Percentiles rank a stretch among this genome's conserved stretches.
Conservation (phyloP, 805 yeast genomes). For the Alloascoidea africana region DNA sequence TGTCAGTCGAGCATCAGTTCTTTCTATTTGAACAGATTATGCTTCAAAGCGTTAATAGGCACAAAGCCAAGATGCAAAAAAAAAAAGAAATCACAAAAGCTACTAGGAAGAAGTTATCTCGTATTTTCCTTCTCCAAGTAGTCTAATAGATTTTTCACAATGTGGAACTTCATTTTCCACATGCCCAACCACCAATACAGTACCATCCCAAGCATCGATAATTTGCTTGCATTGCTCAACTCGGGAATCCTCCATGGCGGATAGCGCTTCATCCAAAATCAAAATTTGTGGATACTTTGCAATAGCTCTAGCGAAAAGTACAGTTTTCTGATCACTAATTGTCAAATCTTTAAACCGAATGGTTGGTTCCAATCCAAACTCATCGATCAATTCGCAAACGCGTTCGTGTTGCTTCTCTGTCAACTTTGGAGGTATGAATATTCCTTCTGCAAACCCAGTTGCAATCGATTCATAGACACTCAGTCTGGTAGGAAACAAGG, state of each 20-base stretch:
- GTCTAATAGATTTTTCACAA: slow-evolving; percentile 36
- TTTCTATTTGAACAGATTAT: too few species aligned
- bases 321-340: slow-evolving; percentile 65
- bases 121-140: slow-evolving; percentile 13
- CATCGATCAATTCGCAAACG: slow-evolving; percentile 29
- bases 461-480: slow-evolving; percentile 42
- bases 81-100: too few species aligned
- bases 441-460: slow-evolving; percentile 67
- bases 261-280: slow-evolving; percentile 83
- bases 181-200: slow-evolving; percentile 74
- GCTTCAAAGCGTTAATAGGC: too few species aligned
- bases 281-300: slow-evolving; percentile 65
- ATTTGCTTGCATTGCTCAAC: slow-evolving; percentile 39
- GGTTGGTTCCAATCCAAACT: slow-evolving; percentile 29
- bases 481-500: slow-evolving; percentile 51
- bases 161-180: slow-evolving; percentile 64
- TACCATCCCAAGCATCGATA: slow-evolving; percentile 42
- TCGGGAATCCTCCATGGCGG: slow-evolving; percentile 67
- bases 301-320: slow-evolving; percentile 61
- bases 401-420: slow-evolving; percentile 19
- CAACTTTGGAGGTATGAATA: slow-evolving; percentile 35
- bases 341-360: slow-evolving; percentile 35
- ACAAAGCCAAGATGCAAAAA: too few species aligned
- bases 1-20: too few species aligned
- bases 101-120: slow-evolving; percentile 2